phyloP scores from a whole-genome alignment of 345 rosid genomes.

The Jatropha curcas region DNA sequence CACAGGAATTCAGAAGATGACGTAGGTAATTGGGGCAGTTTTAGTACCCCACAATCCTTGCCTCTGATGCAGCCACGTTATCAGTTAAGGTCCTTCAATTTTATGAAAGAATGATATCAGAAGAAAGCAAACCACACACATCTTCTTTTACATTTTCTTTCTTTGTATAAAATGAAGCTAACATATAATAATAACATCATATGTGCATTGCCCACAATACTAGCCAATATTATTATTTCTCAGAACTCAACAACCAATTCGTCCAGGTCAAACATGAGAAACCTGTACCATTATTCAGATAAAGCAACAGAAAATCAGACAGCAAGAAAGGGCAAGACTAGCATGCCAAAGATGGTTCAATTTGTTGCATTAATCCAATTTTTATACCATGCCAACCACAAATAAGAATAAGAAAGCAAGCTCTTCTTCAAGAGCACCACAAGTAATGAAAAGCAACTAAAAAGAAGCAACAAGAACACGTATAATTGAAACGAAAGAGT shows the following conservation, averaged over 20 bases:
- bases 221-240: too few species aligned
- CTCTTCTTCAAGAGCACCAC: neutral
- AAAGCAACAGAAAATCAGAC: neutral
- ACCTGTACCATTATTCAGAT: neutral
- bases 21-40: too few species aligned
- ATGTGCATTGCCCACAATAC: too few species aligned
- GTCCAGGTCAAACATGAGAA: too few species aligned
- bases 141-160: too few species aligned
- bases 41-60: neutral
- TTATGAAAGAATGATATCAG: too few species aligned
- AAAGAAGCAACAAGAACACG: constrained; percentile 1
- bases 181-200: too few species aligned
- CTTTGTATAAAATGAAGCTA: too few species aligned
- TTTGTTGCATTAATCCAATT: neutral
- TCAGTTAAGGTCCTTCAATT: constrained; percentile 2
- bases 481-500: constrained; percentile 6
- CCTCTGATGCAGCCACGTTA: constrained; percentile 14
- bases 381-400: neutral
- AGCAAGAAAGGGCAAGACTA: too few species aligned
- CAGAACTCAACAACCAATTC: too few species aligned
- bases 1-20: neutral
- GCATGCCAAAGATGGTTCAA: neutral
- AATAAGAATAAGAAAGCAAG: neutral
- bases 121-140: too few species aligned
- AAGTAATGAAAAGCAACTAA: neutral